Evolutionary conservation across 2,329 filamentous ascomycete genomes (phyloP).

Genomic region (Zymoseptoria tritici): DNA sequence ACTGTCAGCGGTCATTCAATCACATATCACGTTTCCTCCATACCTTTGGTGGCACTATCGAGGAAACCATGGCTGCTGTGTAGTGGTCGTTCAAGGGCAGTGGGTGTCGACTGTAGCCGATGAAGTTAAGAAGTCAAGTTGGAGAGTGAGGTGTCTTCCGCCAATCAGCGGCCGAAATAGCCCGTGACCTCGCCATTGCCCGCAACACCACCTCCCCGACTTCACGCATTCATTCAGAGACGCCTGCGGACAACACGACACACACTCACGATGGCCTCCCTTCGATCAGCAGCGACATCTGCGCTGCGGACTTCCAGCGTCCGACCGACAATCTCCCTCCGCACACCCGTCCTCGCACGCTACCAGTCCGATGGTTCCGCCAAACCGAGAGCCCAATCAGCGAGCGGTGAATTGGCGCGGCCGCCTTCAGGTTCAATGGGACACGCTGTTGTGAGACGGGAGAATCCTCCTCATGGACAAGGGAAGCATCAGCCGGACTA

Average conservation of each 20-base stretch:
- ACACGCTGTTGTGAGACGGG: constrained; percentile 40
- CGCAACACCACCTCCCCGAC: constrained; percentile 11
- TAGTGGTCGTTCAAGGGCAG: not conserved
- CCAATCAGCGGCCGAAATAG: not conserved
- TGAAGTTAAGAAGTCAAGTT: constrained; percentile 9
- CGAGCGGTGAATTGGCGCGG: not conserved
- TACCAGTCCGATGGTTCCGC: constrained; percentile 10
- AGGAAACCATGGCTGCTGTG: constrained; percentile 51
- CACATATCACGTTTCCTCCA: constrained; percentile 22
- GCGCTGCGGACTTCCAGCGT: constrained; percentile 32
- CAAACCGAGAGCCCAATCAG: not conserved
- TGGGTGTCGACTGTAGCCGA: constrained; percentile 13
- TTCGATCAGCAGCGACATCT: constrained; percentile 30
- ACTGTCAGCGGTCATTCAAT: constrained; percentile 32
- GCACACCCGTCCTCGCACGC: constrained; percentile 17
- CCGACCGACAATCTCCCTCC: constrained; percentile 20
- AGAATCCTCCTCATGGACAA: constrained; percentile 44
- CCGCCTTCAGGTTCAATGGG: constrained; percentile 6
- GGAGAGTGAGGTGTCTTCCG: not conserved
- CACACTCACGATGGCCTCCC: constrained; percentile 15
- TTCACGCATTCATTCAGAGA: constrained; percentile 4
- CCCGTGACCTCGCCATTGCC: not conserved
- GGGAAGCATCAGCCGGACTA: constrained; percentile 72
- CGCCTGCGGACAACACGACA: constrained; percentile 1
- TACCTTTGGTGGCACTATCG: constrained; percentile 99